Base-by-base conservation (phyloP, 1,284 basidiomycete genomes). In the Serendipita sp. region DNA sequence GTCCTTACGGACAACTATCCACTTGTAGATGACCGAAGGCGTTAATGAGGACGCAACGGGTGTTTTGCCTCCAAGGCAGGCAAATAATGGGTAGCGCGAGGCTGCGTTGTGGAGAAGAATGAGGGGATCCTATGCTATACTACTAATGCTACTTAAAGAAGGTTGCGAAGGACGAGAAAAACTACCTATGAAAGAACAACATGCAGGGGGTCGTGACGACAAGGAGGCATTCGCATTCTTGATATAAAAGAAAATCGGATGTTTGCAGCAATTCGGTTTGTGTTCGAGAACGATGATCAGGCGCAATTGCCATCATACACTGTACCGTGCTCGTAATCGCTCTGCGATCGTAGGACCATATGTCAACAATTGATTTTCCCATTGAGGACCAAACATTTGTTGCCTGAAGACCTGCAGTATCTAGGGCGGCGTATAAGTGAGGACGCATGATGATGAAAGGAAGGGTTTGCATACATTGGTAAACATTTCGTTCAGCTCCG, bases 401-500 rank as follows among this genome's bases (percentile, higher is more conserved):
- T 91, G 90, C 8, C 45, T 17, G 78, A 95, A 92, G 22, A 88
- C 89, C 61, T 78, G 81, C 64, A 95, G 74, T 64, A 95, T 80
- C 71, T 84, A 79, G n/a, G 13, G 5, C 44, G 22, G 29, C 38
- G 29, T 3, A 42, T 22, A 12, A 62, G 34, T 34, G 2, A 53
- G 17, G 38, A 13, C n/a, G 13, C 3, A 50, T 1, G 29, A 30
- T 29, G 29, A 22, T 41, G 29, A 43, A 29, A 22, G 30, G 8
- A 61, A 34, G 34, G 41, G 34, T 34, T 44, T 22, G 66, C 71
- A 65, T 60, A 78, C 77, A 47, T 73, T 71, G 71, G 85, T 82
- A 82, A 97, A 97, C 89, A 94, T 94, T 65, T 78, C 78, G 72
- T 94, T 91, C 62, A 97, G 79, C 73, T 93, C 90, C 12, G 82